Base-by-base conservation (phyloP, 2,329 filamentous ascomycete genomes). In the Atkinsonella hypoxylon region DNA sequence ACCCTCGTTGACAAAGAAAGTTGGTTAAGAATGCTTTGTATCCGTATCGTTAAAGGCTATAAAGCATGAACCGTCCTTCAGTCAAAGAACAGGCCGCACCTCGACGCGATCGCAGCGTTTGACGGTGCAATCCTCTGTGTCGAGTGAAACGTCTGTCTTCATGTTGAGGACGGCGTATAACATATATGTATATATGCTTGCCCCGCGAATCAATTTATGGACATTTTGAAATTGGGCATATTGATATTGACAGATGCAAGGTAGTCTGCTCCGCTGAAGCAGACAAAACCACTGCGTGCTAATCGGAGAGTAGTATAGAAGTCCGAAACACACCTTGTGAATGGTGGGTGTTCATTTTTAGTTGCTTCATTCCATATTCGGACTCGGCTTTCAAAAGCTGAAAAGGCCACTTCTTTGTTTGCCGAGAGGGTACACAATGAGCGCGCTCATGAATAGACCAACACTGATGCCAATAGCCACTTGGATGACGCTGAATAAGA, bases 401-500 rank as follows among this genome's bases (percentile, higher is more conserved):
- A 78, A 79, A 45, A 81, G 55, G 2, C 76, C 77, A 55, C 77
- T 80, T 51, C 78, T 68, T 55, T 75, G 69, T 65, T 81, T 81
- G 12, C 78, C 77, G 34, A 79, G 62, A 0, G 76, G 76, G 57
- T 79, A 79, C 13, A 79, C 71, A 50, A 79, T 67, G 44, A 79
- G 59, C 7, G 75, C 75, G 49, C 76, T 78, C 58, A 80, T 66
- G 53, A 77, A 79, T 26, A 82, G 57, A 12, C 79, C 79, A 2
- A 81, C 78, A n/a, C 77, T 79, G 52, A 82, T 78, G 36, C 78
- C 77, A 50, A 82, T 79, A 6, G 78, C 76, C 1, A 82, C 75
- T 59, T 82, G 77, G 18, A 82, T 74, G 49, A 82, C 78, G 52
- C 74, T 77, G 39, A 77, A 70, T 30, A 79, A 64, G 4, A 82